Evolutionary conservation across 1,139 yeast species (phyloP), one percentile per base, ranked within the genome.

Genomic region (Zygosaccharomyces pseudobailii): DNA sequence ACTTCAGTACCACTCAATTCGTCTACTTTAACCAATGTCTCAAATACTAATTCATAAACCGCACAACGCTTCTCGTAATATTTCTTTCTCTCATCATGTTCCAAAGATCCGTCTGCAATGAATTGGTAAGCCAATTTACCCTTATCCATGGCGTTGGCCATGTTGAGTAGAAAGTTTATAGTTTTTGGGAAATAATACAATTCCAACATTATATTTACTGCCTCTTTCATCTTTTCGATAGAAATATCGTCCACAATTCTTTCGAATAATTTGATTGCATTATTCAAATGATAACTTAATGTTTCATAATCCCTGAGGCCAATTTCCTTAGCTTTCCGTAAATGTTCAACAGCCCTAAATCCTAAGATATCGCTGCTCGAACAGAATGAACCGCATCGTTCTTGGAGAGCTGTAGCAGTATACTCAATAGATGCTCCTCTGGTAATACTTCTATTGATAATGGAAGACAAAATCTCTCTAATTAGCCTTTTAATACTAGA

Each of bases 401-500:
- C 94, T 66, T 92, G 96, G 45, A 94, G 72, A 1, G 94, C 83
- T 28, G 84, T 80, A 1, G 97, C 95, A 48, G 92, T 88, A 45
- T 84, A 75, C 62, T 92, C 98, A 44, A 94, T 92, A 0, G 95
- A 85, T 2, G 89, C 94, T n/a, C 98, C 98, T 57, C 87, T 82
- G 39, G 87, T 75, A 52, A 94, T 89, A 55, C 85, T 87, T 62
- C 87, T 84, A 66, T 90, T 90, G 49, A 94, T 89, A 35, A 94
- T 81, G 2, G 96, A 85, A 0, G 96, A 85, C 42, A 92, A 78
- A 38, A 94, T 79, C 59, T 90, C 97, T 63, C 88, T 87, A 33
- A 92, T 81, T 47, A 89, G 73, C 45, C 80, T 83, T 52, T 85
- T 82, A n/a, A 80, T 75, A 13, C 67, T 69, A 19, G 73, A 75